A percentile compares a stretch with the other conserved stretches of the same genome.
Conservation (phyloP, 73 alveolate genomes). For the Paramecium octaurelia region DNA sequence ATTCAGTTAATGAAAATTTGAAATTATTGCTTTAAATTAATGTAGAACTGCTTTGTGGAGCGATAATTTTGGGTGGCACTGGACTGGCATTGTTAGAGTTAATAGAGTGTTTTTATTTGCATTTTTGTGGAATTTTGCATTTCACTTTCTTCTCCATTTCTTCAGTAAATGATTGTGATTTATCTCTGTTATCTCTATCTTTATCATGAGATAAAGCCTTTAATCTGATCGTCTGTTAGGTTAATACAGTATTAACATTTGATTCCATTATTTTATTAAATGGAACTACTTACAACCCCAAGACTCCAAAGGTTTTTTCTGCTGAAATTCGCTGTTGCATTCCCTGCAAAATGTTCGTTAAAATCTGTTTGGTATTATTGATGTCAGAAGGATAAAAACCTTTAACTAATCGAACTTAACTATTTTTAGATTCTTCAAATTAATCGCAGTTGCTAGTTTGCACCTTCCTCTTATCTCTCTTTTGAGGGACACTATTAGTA, state of each 20-base stretch:
- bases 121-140: not conserved
- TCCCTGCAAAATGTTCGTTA: not conserved
- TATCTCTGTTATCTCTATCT: not conserved
- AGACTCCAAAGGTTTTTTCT: not conserved
- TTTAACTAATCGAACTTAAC: not conserved
- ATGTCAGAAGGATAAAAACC: constrained; percentile 1
- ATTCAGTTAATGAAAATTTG: constrained; percentile 17
- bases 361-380: not conserved
- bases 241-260: not conserved
- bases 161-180: not conserved
- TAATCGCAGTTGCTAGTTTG: not conserved
- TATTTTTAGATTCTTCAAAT: not conserved
- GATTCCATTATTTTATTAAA: not conserved
- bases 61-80: not conserved
- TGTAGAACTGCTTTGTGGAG: not conserved
- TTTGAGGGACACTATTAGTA: not conserved
- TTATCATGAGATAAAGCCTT: not conserved
- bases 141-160: not conserved
- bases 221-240: not conserved
- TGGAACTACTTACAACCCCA: not conserved
- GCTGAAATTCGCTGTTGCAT: not conserved
- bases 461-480: not conserved
- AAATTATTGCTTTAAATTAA: not conserved
- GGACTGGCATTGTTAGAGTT: not conserved
- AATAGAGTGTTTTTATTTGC: not conserved